phyloP scores from a whole-genome alignment of 2,329 filamentous ascomycete genomes.

The Hypoxylon sp. region DNA sequence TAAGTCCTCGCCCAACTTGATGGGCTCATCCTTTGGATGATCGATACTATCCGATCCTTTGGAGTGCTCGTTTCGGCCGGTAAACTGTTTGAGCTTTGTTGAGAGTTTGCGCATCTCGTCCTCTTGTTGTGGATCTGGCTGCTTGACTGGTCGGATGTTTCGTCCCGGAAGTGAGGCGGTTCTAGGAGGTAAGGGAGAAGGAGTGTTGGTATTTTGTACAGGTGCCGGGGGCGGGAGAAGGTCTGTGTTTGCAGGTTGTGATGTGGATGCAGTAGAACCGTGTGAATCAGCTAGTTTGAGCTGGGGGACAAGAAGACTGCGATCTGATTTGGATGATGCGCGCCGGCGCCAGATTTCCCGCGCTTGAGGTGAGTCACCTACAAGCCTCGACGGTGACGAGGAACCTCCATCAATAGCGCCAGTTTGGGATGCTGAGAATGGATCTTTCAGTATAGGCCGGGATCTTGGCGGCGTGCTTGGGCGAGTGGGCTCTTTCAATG shows the following conservation, averaged over 20 bases:
- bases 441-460: conserved; percentile 25
- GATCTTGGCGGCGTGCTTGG: conserved; percentile 47
- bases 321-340: conserved; percentile 64
- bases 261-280: conserved; percentile 61
- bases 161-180: conserved; percentile 48
- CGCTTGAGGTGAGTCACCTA: conserved; percentile 49
- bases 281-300: conserved; percentile 65
- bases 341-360: conserved; percentile 65
- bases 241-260: conserved; percentile 40
- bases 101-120: conserved; percentile 40
- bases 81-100: conserved; percentile 46
- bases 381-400: conserved; percentile 42
- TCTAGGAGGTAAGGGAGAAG: conserved; percentile 47
- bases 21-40: conserved; percentile 11
- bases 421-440: conserved; percentile 16
- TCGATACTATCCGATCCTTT: conserved; percentile 6
- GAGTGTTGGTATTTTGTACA: conserved; percentile 37
- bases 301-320: conserved; percentile 62
- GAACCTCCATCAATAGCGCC: conserved; percentile 23
- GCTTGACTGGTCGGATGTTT: conserved; percentile 48
- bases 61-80: conserved; percentile 24
- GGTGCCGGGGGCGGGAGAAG: conserved; percentile 48
- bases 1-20: conserved; percentile 4
- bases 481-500: conserved; percentile 51
- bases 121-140: conserved; percentile 38